These are phyloP conservation scores for Poteriospumella lacustris DNA, from an alignment of 108 stramenopile genomes.

Conservation along the genomic window DNA sequence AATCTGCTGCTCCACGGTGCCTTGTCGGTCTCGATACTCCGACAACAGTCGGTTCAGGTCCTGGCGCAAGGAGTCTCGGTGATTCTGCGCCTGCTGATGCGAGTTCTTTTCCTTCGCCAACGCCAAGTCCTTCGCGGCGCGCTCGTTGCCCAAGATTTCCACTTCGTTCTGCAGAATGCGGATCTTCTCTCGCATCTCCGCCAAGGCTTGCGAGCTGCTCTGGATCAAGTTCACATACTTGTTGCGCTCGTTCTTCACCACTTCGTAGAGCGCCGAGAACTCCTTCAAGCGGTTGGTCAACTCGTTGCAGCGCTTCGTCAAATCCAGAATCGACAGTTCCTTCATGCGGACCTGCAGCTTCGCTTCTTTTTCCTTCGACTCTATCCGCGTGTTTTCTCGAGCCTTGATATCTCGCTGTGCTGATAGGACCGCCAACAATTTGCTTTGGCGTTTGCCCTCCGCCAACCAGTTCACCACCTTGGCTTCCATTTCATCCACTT, in stretches of 20 bases:
- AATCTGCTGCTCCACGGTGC: slow-evolving; percentile 60
- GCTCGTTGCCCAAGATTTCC: slow-evolving; percentile 62
- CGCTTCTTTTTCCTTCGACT: slow-evolving; percentile 45
- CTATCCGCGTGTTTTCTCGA: slow-evolving; percentile 40
- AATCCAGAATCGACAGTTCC: slow-evolving; percentile 50
- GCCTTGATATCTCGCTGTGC: slow-evolving; percentile 57
- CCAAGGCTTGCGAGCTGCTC: slow-evolving; percentile 53
- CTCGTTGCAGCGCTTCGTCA: slow-evolving; percentile 57
- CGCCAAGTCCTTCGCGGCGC: slow-evolving; percentile 58
- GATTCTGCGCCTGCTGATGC: slow-evolving; percentile 47
- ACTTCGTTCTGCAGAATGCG: slow-evolving; percentile 58
- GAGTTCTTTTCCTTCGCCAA: slow-evolving; percentile 50
- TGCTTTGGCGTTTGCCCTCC: slow-evolving; percentile 48
- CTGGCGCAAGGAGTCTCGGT: slow-evolving; percentile 51
- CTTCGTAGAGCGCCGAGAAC: slow-evolving; percentile 62
- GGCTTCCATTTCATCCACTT: slow-evolving; percentile 51
- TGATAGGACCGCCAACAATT: slow-evolving; percentile 43
- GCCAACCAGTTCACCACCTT: slow-evolving; percentile 48
- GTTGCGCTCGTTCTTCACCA: slow-evolving; percentile 62
- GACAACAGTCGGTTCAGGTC: slow-evolving; percentile 49
- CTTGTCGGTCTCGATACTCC: slow-evolving; percentile 36
- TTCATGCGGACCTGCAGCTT: slow-evolving; percentile 53
- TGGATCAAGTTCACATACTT: slow-evolving; percentile 63
- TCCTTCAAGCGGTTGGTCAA: slow-evolving; percentile 53
- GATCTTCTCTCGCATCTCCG: slow-evolving; percentile 65